Base-by-base conservation (phyloP, 179 eudicot genomes). In the Beta lomatogona region DNA sequence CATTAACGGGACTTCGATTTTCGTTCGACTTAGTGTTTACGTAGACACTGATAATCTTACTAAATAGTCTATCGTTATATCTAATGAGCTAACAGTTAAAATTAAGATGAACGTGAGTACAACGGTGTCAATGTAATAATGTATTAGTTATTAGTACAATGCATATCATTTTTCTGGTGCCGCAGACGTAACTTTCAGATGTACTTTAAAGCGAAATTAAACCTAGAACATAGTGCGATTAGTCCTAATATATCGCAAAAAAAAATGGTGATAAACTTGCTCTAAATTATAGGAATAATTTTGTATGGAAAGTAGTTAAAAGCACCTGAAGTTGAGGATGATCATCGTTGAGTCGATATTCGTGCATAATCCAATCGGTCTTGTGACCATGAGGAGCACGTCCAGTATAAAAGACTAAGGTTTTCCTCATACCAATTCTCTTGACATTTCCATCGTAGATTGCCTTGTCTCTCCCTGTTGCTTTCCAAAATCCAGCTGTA, bases 291-390 rank as follows among this genome's bases (percentile, higher is more conserved):
- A 44, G 6, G 13, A 45, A 19, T 19, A 25, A 9, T 44, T 41
- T 41, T 44, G 69, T 6, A 65, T 65, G 22, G 3, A 19, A 22
- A 63, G 14, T 4, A 3, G 15, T 9, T 11, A 9, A 7, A 3
- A 7, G 7, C 88, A 91, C 94, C 92, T 93, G 96, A 71, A 88
- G 48, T 21, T 84, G 84, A 36, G 85, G 48, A 64, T 82, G 75
- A 15, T 91, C 87, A 58, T 93, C 97, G 0, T 94, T 91, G 18
- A 94, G 90, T 66, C 98, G 95, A 77, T 95, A 95, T 73, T 95
- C 98, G 48, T 95, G 98, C 98, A 95, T 95, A 83, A 95, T 95
- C 98, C 98, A 93, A 78, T 95, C 97, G 1, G 97, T 91, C 84
- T 95, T 95, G 6, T 87, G 95, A 60, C 98, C 98, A 75, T 93